phyloP scores from a whole-genome alignment of 805 yeast species.

The Metschnikowia baotianmanensis region DNA sequence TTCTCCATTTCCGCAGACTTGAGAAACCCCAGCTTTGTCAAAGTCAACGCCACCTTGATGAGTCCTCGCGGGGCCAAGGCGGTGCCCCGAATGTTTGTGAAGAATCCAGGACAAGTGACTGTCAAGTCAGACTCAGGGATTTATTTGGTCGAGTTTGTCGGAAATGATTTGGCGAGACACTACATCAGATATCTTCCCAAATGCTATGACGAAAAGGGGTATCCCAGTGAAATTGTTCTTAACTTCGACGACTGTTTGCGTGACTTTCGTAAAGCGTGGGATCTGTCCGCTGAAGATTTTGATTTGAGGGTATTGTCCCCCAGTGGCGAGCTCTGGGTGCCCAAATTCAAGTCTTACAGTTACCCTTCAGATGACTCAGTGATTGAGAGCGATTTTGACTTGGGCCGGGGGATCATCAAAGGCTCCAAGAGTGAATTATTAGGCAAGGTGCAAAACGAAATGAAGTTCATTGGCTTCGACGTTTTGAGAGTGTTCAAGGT shows the following conservation, averaged over 20 bases:
- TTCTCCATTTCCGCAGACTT: conserved; percentile 69
- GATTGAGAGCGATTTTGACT: conserved; percentile 39
- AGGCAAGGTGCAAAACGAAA: conserved; percentile 26
- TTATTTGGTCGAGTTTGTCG: conserved; percentile 67
- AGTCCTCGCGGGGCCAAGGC: conserved; percentile 12
- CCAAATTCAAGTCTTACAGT: conserved; percentile 41
- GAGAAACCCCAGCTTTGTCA: conserved; percentile 39
- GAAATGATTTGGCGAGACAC: conserved; percentile 53
- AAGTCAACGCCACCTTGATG: conserved; percentile 33
- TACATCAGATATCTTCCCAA: conserved; percentile 61
- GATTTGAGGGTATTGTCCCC: conserved; percentile 53
- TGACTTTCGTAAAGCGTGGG: conserved; percentile 27
- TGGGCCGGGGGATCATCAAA: conserved; percentile 35
- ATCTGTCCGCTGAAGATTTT: conserved; percentile 32
- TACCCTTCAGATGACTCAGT: conserved; percentile 19
- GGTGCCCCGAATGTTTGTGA: conserved; percentile 25
- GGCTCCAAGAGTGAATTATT: conserved; percentile 40
- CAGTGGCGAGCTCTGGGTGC: conserved; percentile 62
- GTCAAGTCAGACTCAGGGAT: conserved; percentile 64
- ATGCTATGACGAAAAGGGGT: conserved; percentile 58
- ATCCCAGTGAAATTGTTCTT: conserved; percentile 50
- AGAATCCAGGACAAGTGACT: conserved; percentile 25
- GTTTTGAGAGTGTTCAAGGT: conserved; percentile 45
- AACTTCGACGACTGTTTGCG: conserved; percentile 41
- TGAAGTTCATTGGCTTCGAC: conserved; percentile 26